Base-by-base conservation (phyloP, 371 early-diverging fungal species). In the Racocetra persica region DNA sequence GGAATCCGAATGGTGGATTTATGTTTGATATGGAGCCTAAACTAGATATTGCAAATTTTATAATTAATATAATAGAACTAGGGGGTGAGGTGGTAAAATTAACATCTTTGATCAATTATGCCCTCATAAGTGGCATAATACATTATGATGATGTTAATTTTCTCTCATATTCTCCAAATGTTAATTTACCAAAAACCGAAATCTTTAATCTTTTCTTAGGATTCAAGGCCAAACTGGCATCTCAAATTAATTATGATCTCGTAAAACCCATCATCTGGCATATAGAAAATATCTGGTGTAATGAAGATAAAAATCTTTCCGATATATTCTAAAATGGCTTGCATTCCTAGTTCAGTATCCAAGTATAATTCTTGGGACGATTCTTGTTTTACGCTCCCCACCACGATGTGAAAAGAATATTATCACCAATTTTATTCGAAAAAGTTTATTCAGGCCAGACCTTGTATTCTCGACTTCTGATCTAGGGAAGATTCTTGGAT, bases 161-260 rank as follows among this genome's bases (percentile, higher is more conserved):
- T 52, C 24, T 72, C 14, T 41, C 59, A 59, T 74, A 74, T 32
- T 22, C 41, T 1, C 75, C 60, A 52, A 65, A 77, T 41, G 22
- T 76, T 76, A n/a, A n/a, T n/a, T n/a, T n/a, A n/a, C n/a, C n/a
- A n/a, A n/a, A n/a, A n/a, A n/a, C n/a, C n/a, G n/a, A n/a, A n/a
- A n/a, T n/a, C n/a, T n/a, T n/a, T n/a, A n/a, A n/a, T n/a, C n/a
- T n/a, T n/a, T n/a, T n/a, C n/a, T n/a, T n/a, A n/a, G 55, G 45
- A 59, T 76, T 76, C 10, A 62, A 38, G 24, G 62, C 76, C 14
- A 38, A 76, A 41, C 62, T 14, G n/a, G 76, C 76, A 32, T 1
- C 7, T 7, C n/a, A 62, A 38, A 76, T 76, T 76, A 76, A 76
- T 32, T 38, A 60, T 7, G 60, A n/a, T n/a, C n/a, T n/a, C n/a